Evolutionary conservation across 371 early-diverging fungal species (phyloP).

Genomic region (Nematocida parisii): DNA sequence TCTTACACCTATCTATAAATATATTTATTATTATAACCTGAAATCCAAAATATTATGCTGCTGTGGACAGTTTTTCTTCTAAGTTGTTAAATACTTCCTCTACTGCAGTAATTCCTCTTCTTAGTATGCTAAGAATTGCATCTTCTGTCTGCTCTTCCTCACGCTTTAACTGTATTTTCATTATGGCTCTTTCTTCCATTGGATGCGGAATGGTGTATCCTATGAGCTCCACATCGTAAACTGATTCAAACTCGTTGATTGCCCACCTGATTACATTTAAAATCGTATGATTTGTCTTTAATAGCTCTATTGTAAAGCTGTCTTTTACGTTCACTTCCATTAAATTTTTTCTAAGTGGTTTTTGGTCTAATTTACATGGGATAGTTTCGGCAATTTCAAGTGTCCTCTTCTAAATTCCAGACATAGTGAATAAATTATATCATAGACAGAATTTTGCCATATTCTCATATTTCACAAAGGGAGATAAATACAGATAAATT

Average conservation of each 20-base stretch:
- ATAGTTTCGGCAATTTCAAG: too few species aligned
- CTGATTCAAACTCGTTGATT: conserved; percentile 26
- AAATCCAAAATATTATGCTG: not conserved
- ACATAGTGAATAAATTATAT: too few species aligned
- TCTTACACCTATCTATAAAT: not conserved
- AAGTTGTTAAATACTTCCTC: not conserved
- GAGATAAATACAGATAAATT: too few species aligned
- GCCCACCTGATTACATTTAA: conserved; percentile 50
- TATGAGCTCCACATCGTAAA: conserved; percentile 80
- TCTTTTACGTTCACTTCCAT: conserved; percentile 39
- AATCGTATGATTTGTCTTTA: conserved; percentile 48
- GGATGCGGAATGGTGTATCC: conserved; percentile 99
- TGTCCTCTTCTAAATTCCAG: too few species aligned
- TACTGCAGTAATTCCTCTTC: conserved; percentile 21
- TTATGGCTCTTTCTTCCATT: conserved; percentile 82
- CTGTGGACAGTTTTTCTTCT: conserved; percentile 2
- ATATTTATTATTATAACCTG: not conserved
- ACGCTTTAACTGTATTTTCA: conserved; percentile 78
- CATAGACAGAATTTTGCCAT: too few species aligned
- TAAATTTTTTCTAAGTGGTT: conserved; percentile 10
- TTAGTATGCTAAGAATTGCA: conserved; percentile 32
- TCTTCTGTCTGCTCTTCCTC: conserved; percentile 57
- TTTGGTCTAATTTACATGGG: too few species aligned
- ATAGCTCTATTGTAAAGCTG: conserved; percentile 46
- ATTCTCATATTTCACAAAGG: too few species aligned